A percentile compares a stretch with the other conserved stretches of the same genome.
These are phyloP conservation scores for Mimosa pudica DNA, from an alignment of 306 rosid genomes.

Conservation along the genomic window DNA sequence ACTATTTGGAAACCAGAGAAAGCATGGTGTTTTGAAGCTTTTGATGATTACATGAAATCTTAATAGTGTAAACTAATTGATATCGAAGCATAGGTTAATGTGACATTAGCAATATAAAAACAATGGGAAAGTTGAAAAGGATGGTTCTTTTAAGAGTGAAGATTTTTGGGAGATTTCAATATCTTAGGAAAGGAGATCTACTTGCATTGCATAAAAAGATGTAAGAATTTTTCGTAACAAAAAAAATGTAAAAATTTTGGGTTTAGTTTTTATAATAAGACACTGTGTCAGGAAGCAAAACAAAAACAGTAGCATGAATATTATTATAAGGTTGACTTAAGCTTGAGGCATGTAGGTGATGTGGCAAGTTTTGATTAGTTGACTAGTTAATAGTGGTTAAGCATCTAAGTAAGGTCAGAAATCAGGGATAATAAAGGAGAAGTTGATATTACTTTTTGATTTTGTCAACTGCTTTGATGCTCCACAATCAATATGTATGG, in stretches of 20 bases:
- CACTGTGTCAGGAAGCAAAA: conserved; percentile 19
- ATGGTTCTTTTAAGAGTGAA: conserved; percentile 30
- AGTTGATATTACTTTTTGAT: conserved; percentile 24
- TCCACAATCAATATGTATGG: conserved; percentile 39
- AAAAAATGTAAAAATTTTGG: conserved; percentile 26
- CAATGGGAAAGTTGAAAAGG: not conserved
- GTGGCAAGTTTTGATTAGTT: conserved; percentile 48
- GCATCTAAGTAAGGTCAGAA: conserved; percentile 73
- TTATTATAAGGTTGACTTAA: conserved; percentile 63
- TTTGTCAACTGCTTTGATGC: conserved; percentile 67
- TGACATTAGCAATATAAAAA: not conserved
- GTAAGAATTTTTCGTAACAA: conserved; percentile 12
- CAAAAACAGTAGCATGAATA: conserved; percentile 34
- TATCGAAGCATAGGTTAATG: conserved; percentile 2
- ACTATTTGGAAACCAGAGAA: conserved; percentile 5
- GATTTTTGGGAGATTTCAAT: conserved; percentile 24
- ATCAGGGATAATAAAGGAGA: conserved; percentile 55
- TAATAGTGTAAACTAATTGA: not conserved
- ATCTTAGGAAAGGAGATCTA: conserved; percentile 34
- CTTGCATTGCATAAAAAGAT: conserved; percentile 35
- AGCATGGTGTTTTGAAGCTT: conserved; percentile 13
- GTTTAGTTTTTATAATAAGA: conserved; percentile 28
- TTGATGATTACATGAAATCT: conserved; percentile 11
- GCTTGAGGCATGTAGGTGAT: conserved; percentile 27
- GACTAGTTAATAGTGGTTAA: conserved; percentile 31